Base-by-base conservation (phyloP, 163 green algal genomes). In the Scenedesmus sp. region DNA sequence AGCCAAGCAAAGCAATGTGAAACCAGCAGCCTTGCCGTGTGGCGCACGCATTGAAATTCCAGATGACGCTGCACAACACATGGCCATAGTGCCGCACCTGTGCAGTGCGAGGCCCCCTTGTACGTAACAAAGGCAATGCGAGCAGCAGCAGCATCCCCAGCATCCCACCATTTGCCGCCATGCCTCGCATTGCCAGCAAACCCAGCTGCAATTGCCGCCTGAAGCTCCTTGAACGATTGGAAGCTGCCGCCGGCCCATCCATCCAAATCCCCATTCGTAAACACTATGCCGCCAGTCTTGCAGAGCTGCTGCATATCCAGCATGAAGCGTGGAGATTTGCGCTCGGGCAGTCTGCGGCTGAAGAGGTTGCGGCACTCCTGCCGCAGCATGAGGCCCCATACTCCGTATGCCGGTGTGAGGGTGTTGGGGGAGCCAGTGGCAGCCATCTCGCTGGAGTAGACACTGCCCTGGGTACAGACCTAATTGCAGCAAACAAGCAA, bases 41-140 rank as follows among this genome's bases (percentile, higher is more conserved):
- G 34, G 34, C 34, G 0, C 34, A 46, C 34, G 34, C 34, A 46
- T 46, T 46, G 34, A 46, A 46, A 46, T 0, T 46, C 59, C 2
- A 64, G 1, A 64, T 64, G 59, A 13, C 62, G 2, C 62, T 70
- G 62, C 62, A 4, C 62, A 18, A 23, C 62, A 70, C 9, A 16
- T 18, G 9, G 16, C 12, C 62, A 70, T 70, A 46, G 62, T 0
- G 12, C 59, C 59, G 7, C 10, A 70, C 62, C 62, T 70, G 88
- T 91, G 77, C 88, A 91, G 59, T 91, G 88, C 7, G 88, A 86
- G 13, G 76, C 88, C 60, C 23, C 55, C 10, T 46, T 7, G 34
- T 91, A 91, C 20, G 59, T 74, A 6, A 91, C 88, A 91, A 91
- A 91, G 4, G 87, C 87, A 70, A 91, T 46, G 9, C 57, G 62